Evolutionary conservation across 208 protist species (phyloP).

Genomic region (Acanthamoeba castellanii): DNA sequence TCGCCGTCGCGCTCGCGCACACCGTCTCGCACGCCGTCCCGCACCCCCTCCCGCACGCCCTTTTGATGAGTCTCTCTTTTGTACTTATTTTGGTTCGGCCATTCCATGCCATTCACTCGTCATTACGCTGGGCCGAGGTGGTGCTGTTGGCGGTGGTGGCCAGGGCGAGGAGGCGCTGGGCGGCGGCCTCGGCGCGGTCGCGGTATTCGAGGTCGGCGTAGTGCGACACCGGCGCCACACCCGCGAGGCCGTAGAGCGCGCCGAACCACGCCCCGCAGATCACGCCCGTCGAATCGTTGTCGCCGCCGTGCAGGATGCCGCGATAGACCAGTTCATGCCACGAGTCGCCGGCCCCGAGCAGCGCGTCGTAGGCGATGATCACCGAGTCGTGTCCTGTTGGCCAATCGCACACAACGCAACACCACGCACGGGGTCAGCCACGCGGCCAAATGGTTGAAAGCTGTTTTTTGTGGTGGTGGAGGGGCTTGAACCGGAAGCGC

Average conservation of each 20-base stretch:
- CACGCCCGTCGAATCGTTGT: conserved; percentile 75
- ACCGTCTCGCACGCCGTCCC: no score
- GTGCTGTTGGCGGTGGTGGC: no score
- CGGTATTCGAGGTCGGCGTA: conserved; percentile 72
- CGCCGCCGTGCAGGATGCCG: conserved; percentile 75
- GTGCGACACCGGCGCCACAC: conserved; percentile 59
- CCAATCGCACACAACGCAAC: background rate
- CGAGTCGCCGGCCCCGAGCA: conserved; percentile 35
- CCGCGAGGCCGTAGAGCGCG: conserved; percentile 75
- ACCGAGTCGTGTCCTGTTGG: conserved; percentile 75
- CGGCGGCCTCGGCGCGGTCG: background rate
- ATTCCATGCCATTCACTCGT: no score
- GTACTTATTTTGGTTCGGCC: no score
- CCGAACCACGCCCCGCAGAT: conserved; percentile 75
- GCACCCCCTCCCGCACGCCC: no score
- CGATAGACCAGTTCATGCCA: conserved; percentile 76
- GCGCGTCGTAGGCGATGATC: conserved; percentile 80
- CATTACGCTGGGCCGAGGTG: no score
- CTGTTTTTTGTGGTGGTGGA: no score
- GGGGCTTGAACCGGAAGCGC: background rate
- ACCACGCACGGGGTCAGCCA: background rate
- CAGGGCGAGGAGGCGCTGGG: background rate
- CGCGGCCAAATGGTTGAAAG: no score
- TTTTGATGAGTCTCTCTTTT: no score
- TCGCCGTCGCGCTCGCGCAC: no score